A percentile compares a stretch with the other conserved stretches of the same genome.
These are phyloP conservation scores for Diphasiastrum complanatum DNA, from an alignment of 83 land plant genomes.

Conservation along the genomic window DNA sequence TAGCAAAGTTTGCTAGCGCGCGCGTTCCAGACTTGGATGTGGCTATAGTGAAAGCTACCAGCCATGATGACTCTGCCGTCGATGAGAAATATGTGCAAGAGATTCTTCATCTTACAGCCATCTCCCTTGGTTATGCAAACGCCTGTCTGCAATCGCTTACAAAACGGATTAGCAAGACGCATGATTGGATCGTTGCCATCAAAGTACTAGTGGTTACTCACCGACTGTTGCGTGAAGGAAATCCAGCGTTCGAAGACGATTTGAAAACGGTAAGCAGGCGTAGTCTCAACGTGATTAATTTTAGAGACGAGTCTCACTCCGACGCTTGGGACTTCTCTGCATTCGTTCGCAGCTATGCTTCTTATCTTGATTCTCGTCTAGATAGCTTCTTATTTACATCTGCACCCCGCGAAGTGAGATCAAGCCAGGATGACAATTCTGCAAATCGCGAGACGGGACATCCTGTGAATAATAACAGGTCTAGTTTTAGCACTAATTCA, in stretches of 20 bases:
- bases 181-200: constrained; percentile 74
- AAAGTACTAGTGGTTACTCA: constrained; percentile 58
- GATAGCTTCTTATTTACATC: constrained; percentile 39
- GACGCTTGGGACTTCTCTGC: constrained; percentile 82
- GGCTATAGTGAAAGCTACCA: constrained; percentile 63
- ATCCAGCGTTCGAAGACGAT: constrained; percentile 55
- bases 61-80: constrained; percentile 57
- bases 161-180: constrained; percentile 50
- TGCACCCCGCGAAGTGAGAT: constrained; percentile 12
- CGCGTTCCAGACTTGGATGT: constrained; percentile 71
- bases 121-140: constrained; percentile 36
- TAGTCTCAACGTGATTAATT: constrained; percentile 59
- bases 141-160: constrained; percentile 47
- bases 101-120: constrained; percentile 34
- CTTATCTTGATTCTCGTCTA: constrained; percentile 72
- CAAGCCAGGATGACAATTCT: constrained; percentile 8
- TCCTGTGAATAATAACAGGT: not conserved
- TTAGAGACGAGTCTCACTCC: constrained; percentile 76
- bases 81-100: constrained; percentile 51
- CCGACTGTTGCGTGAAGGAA: constrained; percentile 53
- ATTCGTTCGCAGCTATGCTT: constrained; percentile 65
- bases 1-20: constrained; percentile 55
- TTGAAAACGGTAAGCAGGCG: constrained; percentile 48
- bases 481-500: not conserved
- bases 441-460: not conserved